Evolutionary conservation across 208 protist genomes (phyloP), one percentile per base, ranked within the genome.

Genomic region (Trypanosoma platydactyli): DNA sequence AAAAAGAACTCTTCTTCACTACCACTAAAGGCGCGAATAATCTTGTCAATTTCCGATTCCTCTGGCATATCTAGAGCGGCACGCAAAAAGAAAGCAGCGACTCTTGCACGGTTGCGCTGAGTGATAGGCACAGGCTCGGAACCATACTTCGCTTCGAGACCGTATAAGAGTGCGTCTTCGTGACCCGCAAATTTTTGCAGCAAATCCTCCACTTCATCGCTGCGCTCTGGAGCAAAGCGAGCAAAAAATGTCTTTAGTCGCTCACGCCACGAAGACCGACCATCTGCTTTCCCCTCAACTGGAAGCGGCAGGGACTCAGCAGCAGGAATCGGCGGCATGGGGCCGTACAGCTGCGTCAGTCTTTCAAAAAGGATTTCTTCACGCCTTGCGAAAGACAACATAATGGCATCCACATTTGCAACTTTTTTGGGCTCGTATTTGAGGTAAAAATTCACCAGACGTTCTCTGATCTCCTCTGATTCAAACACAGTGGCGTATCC

Each of bases 381-480:
- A 61, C 81, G 75, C 12, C 79, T 81, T 6, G 57, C 41, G 54
- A 80, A 84, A 53, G 76, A 68, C 35, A 49, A 44, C 57, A 90
- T 66, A 25, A 77, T 83, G n/a, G 75, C 81, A 30, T 83, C 79
- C 0, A 86, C 77, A 11, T 76, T 81, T 57, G 71, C 67, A 24
- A 85, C 68, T 66, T 90, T 88, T 24, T 54, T 62, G 24, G 78
- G 76, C 38, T 85, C 79, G 60, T 90, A 90, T 33, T 63, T 71
- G 29, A 64, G 45, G 64, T 87, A 87, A 30, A 91, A 44, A 3
- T 74, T 60, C 0, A 80, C 60, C 5, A 91, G 61, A 16, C 72
- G 69, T 46, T 85, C 71, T 12, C 79, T 60, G 45, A 64, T 35
- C 30, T 64, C 58, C 30, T 64, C 44, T 24, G 44, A 45, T 22